Conservation (phyloP, 805 yeast genomes). For the Wickerhamiella spandovensis region DNA sequence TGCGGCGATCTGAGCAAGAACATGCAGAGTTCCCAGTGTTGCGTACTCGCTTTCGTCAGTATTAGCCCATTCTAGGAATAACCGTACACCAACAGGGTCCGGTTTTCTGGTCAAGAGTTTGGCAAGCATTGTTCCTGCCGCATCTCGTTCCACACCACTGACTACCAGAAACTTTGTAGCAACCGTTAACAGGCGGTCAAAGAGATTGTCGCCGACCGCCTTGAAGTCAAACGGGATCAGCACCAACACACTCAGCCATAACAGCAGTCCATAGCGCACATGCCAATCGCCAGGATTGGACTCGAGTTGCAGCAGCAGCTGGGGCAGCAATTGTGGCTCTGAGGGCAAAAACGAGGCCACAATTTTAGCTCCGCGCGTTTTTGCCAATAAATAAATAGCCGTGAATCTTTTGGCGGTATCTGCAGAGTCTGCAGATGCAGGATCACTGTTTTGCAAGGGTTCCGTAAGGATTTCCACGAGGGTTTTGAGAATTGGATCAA, state of each 20-base stretch:
- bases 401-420: background rate
- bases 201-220: slow-evolving; percentile 23
- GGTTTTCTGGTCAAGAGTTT: slow-evolving; percentile 35
- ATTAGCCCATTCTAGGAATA: background rate
- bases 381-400: slow-evolving; percentile 39
- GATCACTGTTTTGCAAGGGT: too few relatives aligned
- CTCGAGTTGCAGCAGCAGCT: slow-evolving; percentile 23
- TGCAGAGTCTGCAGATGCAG: background rate
- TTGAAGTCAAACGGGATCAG: slow-evolving; percentile 61
- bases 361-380: slow-evolving; percentile 52
- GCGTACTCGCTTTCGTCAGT: background rate
- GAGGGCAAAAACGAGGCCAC: slow-evolving; percentile 47
- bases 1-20: slow-evolving; percentile 2
- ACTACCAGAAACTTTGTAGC: slow-evolving; percentile 26
- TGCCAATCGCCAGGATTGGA: slow-evolving; percentile 29
- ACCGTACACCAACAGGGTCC: background rate
- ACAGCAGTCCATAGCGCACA: slow-evolving; percentile 35
- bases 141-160: slow-evolving; percentile 47
- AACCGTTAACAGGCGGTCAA: slow-evolving; percentile 27
- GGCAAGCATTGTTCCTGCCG: slow-evolving; percentile 39
- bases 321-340: slow-evolving; percentile 38
- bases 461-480: slow-evolving; percentile 2
- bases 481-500: slow-evolving; percentile 9
- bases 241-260: slow-evolving; percentile 61
- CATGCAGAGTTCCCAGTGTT: background rate